Conservation (phyloP, 1,284 basidiomycete genomes). For the Moniliophthora roreri region DNA sequence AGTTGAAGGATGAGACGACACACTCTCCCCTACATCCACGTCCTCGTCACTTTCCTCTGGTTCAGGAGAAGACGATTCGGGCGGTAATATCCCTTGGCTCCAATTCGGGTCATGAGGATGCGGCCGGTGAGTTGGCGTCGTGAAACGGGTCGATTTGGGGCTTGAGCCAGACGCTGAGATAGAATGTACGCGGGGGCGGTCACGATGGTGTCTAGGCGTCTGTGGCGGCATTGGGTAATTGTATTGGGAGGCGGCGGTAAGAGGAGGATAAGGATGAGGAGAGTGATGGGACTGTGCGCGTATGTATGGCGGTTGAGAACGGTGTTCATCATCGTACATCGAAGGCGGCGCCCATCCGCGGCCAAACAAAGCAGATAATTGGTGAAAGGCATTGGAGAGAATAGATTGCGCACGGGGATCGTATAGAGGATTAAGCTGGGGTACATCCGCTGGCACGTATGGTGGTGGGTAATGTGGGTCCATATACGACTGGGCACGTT, state of each 20-base stretch:
- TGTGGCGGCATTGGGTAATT: too few relatives aligned
- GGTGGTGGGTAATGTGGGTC: neutral
- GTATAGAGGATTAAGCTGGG: neutral
- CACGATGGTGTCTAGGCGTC: too few relatives aligned
- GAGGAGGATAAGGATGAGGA: too few relatives aligned
- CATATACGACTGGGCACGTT: neutral
- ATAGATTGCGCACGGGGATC: neutral
- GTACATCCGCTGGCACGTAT: neutral
- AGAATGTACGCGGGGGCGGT: too few relatives aligned
- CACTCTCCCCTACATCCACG: neutral
- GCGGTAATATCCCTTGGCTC: slow-evolving; percentile 1
- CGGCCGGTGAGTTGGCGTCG: neutral
- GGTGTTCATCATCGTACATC: too few relatives aligned
- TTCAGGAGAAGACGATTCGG: neutral
- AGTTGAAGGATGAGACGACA: neutral
- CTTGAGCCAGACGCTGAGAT: too few relatives aligned
- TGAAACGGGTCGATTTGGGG: too few relatives aligned
- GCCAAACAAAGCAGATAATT: neutral
- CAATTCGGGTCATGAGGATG: slow-evolving; percentile 1
- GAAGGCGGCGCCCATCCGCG: neutral
- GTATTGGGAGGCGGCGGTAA: too few relatives aligned
- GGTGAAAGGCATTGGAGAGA: neutral
- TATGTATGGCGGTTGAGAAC: too few relatives aligned
- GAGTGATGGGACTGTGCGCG: too few relatives aligned
- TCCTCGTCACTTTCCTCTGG: neutral